Evolutionary conservation across 2,329 filamentous ascomycete genomes (phyloP).

Genomic region (Ophiostoma angusticollis): DNA sequence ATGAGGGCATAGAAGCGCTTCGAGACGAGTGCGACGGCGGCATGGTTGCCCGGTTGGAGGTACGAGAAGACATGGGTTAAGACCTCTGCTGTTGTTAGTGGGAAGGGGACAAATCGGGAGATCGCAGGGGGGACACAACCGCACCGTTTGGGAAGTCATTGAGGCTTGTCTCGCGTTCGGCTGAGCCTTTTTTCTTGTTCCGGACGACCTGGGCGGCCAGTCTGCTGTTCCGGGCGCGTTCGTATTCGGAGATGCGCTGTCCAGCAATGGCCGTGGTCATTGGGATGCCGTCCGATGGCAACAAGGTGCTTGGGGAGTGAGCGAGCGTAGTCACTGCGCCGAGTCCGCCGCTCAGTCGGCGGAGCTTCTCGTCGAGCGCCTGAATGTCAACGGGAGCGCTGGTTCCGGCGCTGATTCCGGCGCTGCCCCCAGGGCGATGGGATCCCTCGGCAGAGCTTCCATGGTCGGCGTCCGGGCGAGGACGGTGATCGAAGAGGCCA

Average conservation of each 20-base stretch:
- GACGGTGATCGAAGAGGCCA: conserved; percentile 42
- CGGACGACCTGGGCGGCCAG: conserved; percentile 43
- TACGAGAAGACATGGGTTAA: conserved; percentile 85
- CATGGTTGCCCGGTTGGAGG: conserved; percentile 72
- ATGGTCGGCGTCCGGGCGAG: conserved; percentile 28
- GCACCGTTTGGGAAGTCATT: conserved; percentile 70
- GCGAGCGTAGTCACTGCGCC: too few species aligned
- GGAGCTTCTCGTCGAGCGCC: conserved; percentile 37
- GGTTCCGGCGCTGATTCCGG: conserved; percentile 14
- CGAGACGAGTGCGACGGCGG: conserved; percentile 72
- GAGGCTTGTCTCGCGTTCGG: conserved; percentile 28
- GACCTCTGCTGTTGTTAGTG: conserved; percentile 53
- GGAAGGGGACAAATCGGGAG: conserved; percentile 9
- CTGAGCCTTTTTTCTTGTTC: conserved; percentile 5
- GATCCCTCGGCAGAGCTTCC: too few species aligned
- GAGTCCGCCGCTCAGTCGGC: conserved; percentile 33
- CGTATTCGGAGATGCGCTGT: conserved; percentile 46
- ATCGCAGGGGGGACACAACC: conserved; percentile 18
- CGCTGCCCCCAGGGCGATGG: conserved; percentile 12
- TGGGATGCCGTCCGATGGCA: too few species aligned
- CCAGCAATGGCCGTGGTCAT: conserved; percentile 25
- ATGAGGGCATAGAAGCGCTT: conserved; percentile 77
- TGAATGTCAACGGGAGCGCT: conserved; percentile 25
- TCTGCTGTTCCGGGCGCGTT: conserved; percentile 47
- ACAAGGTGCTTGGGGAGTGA: too few species aligned